These are phyloP conservation scores for Alternaria viburni DNA, from an alignment of 2,329 filamentous ascomycete genomes.

Conservation along the genomic window DNA sequence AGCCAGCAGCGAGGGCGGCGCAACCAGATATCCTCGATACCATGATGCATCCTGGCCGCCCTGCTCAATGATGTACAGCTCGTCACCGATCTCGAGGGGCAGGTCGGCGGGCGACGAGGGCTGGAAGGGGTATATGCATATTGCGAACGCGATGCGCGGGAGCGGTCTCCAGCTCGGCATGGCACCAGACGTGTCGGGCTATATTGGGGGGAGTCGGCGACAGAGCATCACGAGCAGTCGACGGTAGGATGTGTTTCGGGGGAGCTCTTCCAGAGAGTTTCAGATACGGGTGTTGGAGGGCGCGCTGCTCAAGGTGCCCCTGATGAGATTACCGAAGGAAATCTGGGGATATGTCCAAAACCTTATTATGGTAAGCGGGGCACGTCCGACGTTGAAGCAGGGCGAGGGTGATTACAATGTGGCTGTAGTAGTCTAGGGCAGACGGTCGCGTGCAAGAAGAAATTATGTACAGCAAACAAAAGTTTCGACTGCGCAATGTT, in stretches of 20 bases:
- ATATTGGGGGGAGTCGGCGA: conserved; percentile 34
- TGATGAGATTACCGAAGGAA: conserved; percentile 16
- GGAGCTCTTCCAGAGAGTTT: conserved; percentile 6
- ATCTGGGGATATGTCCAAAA: conserved; percentile 16
- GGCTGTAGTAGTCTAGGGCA: neutral
- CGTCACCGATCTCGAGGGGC: conserved; percentile 95
- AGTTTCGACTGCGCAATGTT: conserved; percentile 2
- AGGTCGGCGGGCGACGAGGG: conserved; percentile 87
- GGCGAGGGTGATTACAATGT: neutral
- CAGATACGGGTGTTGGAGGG: neutral
- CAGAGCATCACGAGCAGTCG: conserved; percentile 40
- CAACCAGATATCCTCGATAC: conserved; percentile 94
- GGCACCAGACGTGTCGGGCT: conserved; percentile 40
- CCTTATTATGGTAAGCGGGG: conserved; percentile 15
- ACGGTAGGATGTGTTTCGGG: neutral
- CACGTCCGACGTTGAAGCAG: conserved; percentile 4
- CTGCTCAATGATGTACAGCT: conserved; percentile 98
- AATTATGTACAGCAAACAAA: conserved; percentile 8
- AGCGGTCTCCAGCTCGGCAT: conserved; percentile 84
- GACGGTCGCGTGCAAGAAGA: conserved; percentile 1
- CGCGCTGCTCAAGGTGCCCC: conserved; percentile 19
- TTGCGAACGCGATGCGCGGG: conserved; percentile 95
- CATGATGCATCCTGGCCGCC: conserved; percentile 83
- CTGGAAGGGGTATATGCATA: conserved; percentile 93
- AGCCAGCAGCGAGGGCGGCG: conserved; percentile 89